phyloP scores from a whole-genome alignment of 208 protist genomes.

The Acanthamoeba rhysodes region DNA sequence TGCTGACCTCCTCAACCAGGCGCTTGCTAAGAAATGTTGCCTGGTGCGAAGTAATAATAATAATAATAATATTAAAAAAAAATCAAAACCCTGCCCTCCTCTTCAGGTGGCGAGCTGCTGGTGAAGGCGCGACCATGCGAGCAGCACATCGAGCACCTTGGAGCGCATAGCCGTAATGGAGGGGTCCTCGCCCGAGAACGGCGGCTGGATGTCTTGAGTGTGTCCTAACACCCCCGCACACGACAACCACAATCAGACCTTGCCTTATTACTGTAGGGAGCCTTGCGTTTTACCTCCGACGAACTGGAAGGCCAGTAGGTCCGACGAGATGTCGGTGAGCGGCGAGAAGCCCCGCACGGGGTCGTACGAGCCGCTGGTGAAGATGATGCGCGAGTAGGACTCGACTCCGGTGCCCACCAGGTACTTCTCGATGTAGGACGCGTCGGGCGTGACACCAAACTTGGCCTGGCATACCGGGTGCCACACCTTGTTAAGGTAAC shows the following conservation, averaged over 20 bases:
- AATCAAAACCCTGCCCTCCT: no score
- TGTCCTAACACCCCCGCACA: neutral
- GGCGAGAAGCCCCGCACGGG: conserved; percentile 13
- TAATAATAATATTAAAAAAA: no score
- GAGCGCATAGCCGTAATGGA: neutral
- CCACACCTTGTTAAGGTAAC: neutral
- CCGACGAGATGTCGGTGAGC: neutral
- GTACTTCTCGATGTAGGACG: conserved; percentile 20
- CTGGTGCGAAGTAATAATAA: no score
- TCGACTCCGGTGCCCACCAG: conserved; percentile 21
- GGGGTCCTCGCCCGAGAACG: conserved; percentile 8
- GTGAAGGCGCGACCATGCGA: neutral
- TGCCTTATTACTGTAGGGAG: no score
- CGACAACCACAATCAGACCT: neutral
- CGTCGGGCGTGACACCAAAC: neutral
- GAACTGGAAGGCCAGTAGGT: conserved; percentile 4
- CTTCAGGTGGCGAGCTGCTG: no score
- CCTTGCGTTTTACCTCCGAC: neutral
- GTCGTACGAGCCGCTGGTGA: conserved; percentile 46
- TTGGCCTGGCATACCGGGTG: neutral
- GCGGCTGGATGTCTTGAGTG: conserved; percentile 29
- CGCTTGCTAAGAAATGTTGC: no score
- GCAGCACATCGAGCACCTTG: neutral
- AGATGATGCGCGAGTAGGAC: conserved; percentile 39
- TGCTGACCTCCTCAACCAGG: neutral